Evolutionary conservation across 257 asterid species (phyloP).

Genomic region (Gentiana straminea): DNA sequence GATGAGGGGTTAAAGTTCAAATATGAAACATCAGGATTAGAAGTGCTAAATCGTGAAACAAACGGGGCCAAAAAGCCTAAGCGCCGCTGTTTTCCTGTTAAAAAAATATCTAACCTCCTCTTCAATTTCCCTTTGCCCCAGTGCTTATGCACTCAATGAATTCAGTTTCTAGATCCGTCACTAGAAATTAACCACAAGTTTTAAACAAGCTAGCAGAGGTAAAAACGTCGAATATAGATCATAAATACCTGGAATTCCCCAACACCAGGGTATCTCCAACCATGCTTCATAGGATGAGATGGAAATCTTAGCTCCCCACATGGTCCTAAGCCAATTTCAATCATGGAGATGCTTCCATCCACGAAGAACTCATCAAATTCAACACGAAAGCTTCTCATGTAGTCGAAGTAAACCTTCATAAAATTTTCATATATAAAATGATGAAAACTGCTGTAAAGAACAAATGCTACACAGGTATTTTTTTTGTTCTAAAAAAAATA

Average conservation of each 20-base stretch:
- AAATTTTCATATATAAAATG: slow-evolving; percentile 16
- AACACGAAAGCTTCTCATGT: slow-evolving; percentile 87
- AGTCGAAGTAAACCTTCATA: slow-evolving; percentile 81
- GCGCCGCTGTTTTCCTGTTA: no score
- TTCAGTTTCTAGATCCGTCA: no score
- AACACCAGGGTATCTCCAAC: slow-evolving; percentile 87
- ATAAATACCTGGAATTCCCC: slow-evolving; percentile 83
- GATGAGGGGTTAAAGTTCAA: no score
- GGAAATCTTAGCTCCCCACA: slow-evolving; percentile 90
- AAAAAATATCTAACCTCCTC: no score
- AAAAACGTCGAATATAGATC: neutral
- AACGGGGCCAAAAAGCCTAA: no score
- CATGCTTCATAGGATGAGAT: slow-evolving; percentile 73
- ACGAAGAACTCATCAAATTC: slow-evolving; percentile 73
- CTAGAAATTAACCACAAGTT: no score
- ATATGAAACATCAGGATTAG: no score
- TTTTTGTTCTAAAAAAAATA: no score
- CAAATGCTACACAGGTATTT: neutral
- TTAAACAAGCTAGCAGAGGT: neutral
- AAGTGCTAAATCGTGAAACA: no score
- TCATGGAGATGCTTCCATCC: slow-evolving; percentile 55
- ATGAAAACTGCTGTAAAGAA: neutral
- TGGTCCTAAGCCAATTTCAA: slow-evolving; percentile 83
- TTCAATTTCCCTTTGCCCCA: no score
- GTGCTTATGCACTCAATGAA: no score